Evolutionary conservation across 2,329 filamentous ascomycete genomes (phyloP), one percentile per base, ranked within the genome.

Genomic region (Exophiala oligosperma): DNA sequence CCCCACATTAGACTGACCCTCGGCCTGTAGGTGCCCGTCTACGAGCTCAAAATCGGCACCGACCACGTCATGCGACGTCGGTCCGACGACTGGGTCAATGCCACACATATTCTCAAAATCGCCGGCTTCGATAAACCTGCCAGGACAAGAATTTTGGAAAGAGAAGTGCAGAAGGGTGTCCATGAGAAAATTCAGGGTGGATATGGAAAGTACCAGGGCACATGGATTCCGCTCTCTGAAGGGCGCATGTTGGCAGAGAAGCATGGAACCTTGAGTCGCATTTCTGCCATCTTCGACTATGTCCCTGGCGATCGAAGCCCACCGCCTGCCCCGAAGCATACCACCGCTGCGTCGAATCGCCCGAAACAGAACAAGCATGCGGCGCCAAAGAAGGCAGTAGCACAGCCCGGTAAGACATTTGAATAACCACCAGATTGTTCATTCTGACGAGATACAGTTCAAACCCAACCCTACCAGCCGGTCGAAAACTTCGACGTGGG

Each of bases 121-220:
- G 94, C 94, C 62, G 93, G 93, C 56, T 96, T 96, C 71, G 94
- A 99, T 75, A 99, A 99, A 75, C 94, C 94, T 2, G 91, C 93
- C 11, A 84, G 94, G 71, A 99, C 94, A 41, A 85, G 94, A 63
- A 97, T 99, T 57, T 83, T 99, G 4, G 94, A 99, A 77, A 85
- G 94, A 65, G 94, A 99, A 71, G 93, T 99, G 6, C 94, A 99
- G 70, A 97, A 96, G 74, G 93, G 95, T 44, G 83, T 89, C 4
- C 94, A 99, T 72, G 94, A 97, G 77, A 99, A 99, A 78, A 92
- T 99, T 4, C 94, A 99, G 72, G 94, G 93, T 64, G 94, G 94
- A 14, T 97, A 97, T 74, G 94, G 94, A 69, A 97, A 97, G 84
- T 99, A 97, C 68, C 94, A 99, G 79, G 90, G 94, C 69, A 99